A percentile compares a stretch with the other conserved stretches of the same genome.
phyloP scores from a whole-genome alignment of 2,329 filamentous ascomycete genomes.

The Paraconiothyrium sp. region DNA sequence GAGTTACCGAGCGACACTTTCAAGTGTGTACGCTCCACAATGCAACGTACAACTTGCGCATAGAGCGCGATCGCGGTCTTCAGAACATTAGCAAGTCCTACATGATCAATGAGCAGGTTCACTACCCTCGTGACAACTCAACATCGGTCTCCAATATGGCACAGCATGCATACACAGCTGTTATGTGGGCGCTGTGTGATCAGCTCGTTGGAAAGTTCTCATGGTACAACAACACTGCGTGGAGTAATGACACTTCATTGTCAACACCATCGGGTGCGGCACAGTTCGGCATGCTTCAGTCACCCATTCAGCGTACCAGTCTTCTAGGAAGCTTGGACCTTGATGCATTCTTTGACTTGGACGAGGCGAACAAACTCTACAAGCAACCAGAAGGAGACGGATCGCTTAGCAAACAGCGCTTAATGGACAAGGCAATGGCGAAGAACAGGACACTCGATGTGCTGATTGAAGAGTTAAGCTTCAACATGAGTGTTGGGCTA shows the following conservation, averaged over 20 bases:
- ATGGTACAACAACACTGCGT: conserved; percentile 20
- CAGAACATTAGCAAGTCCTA: conserved; percentile 26
- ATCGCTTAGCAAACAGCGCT: conserved; percentile 18
- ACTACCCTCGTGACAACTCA: conserved; percentile 17
- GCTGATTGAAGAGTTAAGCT: conserved; percentile 29
- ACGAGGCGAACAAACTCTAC: conserved; percentile 24
- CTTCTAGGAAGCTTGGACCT: conserved; percentile 24
- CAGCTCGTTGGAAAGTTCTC: conserved; percentile 28
- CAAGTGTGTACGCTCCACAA: conserved; percentile 26
- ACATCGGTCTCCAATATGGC: conserved; percentile 22
- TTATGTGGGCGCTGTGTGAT: conserved; percentile 28
- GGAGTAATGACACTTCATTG: neutral
- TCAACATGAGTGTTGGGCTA: conserved; percentile 26
- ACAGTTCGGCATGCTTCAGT: conserved; percentile 26
- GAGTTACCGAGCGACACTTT: conserved; percentile 22
- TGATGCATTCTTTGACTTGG: conserved; percentile 25
- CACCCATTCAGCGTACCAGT: conserved; percentile 20
- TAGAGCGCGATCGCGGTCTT: conserved; percentile 22
- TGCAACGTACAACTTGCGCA: conserved; percentile 21
- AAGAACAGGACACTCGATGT: conserved; percentile 26
- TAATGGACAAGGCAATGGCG: conserved; percentile 23
- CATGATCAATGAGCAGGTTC: conserved; percentile 16
- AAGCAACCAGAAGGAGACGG: conserved; percentile 8
- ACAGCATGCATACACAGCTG: conserved; percentile 30
- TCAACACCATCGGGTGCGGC: conserved; percentile 10